phyloP scores from a whole-genome alignment of 129 eudicot species.

The Scalesia atractyloides region DNA sequence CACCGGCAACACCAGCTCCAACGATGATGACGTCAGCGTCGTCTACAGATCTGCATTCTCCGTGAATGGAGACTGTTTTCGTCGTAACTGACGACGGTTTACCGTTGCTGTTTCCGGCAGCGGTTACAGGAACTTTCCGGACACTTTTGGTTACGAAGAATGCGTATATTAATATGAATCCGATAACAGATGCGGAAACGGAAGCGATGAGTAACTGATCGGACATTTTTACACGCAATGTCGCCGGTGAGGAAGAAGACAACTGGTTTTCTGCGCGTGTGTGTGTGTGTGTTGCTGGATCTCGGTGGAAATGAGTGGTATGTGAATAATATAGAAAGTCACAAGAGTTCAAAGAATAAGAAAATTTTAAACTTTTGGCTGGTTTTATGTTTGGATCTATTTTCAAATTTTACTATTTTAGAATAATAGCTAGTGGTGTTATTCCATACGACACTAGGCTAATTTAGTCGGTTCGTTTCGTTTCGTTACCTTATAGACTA shows the following conservation, averaged over 20 bases:
- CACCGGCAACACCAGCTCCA: constrained; percentile 87
- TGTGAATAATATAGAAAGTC: neutral
- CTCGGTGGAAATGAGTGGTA: constrained; percentile 29
- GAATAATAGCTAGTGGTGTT: too few relatives aligned
- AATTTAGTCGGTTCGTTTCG: too few relatives aligned
- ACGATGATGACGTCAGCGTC: constrained; percentile 67
- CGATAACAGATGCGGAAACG: constrained; percentile 36
- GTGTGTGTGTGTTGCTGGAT: constrained; percentile 13
- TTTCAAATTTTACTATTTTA: neutral
- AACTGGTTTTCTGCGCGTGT: neutral
- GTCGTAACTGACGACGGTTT: constrained; percentile 33
- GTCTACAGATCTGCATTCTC: constrained; percentile 48
- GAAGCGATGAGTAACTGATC: constrained; percentile 33
- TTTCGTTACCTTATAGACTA: too few relatives aligned
- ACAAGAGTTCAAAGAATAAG: neutral
- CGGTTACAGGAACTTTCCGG: constrained; percentile 11
- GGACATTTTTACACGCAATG: constrained; percentile 39
- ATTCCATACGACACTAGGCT: too few relatives aligned
- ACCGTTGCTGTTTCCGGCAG: constrained; percentile 6
- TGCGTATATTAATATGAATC: constrained; percentile 26
- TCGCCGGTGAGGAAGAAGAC: neutral
- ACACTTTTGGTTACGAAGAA: constrained; percentile 29
- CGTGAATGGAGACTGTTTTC: constrained; percentile 30
- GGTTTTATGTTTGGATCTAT: too few relatives aligned
- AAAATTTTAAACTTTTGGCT: neutral